Percentiles rank a stretch among this genome's conserved stretches.
phyloP scores from a whole-genome alignment of 2,329 filamentous ascomycete species.

The Thelonectria olida region DNA sequence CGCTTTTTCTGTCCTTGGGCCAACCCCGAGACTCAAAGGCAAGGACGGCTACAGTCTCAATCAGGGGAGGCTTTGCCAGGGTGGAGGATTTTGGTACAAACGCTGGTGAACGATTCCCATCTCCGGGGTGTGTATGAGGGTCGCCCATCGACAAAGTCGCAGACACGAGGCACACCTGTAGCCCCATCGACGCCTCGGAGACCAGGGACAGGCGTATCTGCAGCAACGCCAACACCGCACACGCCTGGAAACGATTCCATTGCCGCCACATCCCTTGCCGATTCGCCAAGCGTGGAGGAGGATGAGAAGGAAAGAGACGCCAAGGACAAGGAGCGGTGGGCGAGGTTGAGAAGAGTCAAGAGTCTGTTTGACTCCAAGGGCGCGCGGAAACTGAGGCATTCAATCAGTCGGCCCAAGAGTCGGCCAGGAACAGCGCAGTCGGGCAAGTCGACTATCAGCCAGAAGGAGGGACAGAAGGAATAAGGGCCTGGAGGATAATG shows the following conservation, averaged over 20 bases:
- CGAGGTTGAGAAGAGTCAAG: conserved; percentile 75
- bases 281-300: conserved; percentile 38
- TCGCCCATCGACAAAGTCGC: conserved; percentile 33
- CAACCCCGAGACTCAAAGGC: conserved; percentile 68
- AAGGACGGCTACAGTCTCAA: conserved; percentile 44
- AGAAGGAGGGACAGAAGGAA: conserved; percentile 23
- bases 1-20: conserved; percentile 88
- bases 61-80: conserved; percentile 54
- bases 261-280: conserved; percentile 1
- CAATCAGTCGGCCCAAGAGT: conserved; percentile 42
- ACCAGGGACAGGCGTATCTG: conserved; percentile 27
- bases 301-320: conserved; percentile 58
- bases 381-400: conserved; percentile 59
- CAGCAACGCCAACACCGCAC: conserved; percentile 22
- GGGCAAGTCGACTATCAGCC: conserved; percentile 32
- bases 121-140: conserved; percentile 53
- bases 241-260: conserved; percentile 20
- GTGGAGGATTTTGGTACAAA: conserved; percentile 64
- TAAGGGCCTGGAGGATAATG: too few species aligned
- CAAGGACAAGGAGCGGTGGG: conserved; percentile 79
- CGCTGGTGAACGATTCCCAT: conserved; percentile 67
- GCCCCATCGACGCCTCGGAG: conserved; percentile 35
- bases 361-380: conserved; percentile 75
- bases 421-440: conserved; percentile 53
- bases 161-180: conserved; percentile 19